Conservation (phyloP, 495 filamentous ascomycete genomes). For the Clohesyomyces aquaticus region DNA sequence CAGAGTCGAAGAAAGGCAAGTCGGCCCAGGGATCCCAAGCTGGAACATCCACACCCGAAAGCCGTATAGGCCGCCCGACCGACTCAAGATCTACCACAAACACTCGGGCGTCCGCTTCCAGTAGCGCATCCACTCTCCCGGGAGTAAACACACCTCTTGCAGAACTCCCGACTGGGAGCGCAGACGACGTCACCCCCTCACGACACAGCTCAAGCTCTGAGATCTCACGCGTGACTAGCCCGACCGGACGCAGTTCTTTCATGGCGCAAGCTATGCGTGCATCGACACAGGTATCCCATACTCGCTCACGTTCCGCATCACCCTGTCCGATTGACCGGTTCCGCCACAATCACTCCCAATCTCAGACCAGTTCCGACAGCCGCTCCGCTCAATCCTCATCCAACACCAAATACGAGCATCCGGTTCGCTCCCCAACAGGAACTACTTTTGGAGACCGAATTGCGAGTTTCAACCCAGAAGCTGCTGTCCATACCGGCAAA, state of each 20-base stretch:
- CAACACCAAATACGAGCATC: slow-evolving; percentile 10
- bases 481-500: slow-evolving; percentile 63
- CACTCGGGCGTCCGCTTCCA: slow-evolving; percentile 13
- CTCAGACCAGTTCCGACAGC: slow-evolving; percentile 15
- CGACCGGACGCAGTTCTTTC: slow-evolving; percentile 17
- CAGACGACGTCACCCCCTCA: background rate
- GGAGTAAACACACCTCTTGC: slow-evolving; percentile 8
- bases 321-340: slow-evolving; percentile 2
- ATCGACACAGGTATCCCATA: slow-evolving; percentile 30
- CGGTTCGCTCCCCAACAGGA: slow-evolving; percentile 11
- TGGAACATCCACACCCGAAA: background rate
- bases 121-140: slow-evolving; percentile 29
- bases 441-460: slow-evolving; percentile 19
- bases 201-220: slow-evolving; percentile 21
- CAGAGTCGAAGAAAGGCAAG: slow-evolving; percentile 42
- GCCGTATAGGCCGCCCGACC: slow-evolving; percentile 17
- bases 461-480: slow-evolving; percentile 48
- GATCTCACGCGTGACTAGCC: slow-evolving; percentile 8
- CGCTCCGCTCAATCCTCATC: slow-evolving; percentile 16
- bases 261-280: slow-evolving; percentile 38
- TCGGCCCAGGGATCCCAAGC: background rate
- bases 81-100: slow-evolving; percentile 10
- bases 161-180: slow-evolving; percentile 14
- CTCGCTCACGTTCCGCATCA: slow-evolving; percentile 9
- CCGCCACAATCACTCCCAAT: slow-evolving; percentile 13